Base-by-base conservation (phyloP, 306 rosid species). In the Fagus crenata region DNA sequence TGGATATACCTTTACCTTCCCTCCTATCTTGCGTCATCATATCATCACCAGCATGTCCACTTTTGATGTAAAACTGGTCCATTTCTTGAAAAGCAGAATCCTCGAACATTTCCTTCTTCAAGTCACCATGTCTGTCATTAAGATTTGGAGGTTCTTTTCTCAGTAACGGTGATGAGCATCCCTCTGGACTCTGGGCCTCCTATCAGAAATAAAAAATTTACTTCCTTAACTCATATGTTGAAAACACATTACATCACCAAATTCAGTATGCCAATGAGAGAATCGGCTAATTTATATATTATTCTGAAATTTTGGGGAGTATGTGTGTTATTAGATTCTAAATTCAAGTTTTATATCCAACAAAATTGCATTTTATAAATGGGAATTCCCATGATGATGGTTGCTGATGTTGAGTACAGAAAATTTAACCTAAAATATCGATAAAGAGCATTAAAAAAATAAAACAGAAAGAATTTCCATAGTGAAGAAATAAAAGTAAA, bases 101-200 rank as follows among this genome's bases (percentile, higher is more conserved):
- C 84, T 90, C 91, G 11, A 88, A 89, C 85, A 87, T 86, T 79
- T 84, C 91, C 82, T 92, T 95, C 82, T 86, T 90, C 39, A 86
- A 63, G 73, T 81, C 89, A 72, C 88, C 80, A 58, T 81, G 79
- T 80, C 78, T 82, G 82, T 86, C 82, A 74, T 65, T 73, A 69
- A 67, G 77, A 81, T 71, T 73, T 49, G 85, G 76, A 79, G 72
- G 86, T 74, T 80, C 89, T 76, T 84, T 86, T 80, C 74, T 85
- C 53, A 70, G 56, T 83, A 85, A 74, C 79, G 87, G 84, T 70
- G 94, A 83, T 6, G 84, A 43, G 81, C 83, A 74, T 64, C 89
- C 84, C 56, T 88, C 91, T 4, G 84, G 73, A 83, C 84, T 90
- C 84, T 82, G 90, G 72, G 87, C 89, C 82, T 83, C 96, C 97